Base-by-base conservation (phyloP, 1,139 yeast genomes). In the Pichia sp. region DNA sequence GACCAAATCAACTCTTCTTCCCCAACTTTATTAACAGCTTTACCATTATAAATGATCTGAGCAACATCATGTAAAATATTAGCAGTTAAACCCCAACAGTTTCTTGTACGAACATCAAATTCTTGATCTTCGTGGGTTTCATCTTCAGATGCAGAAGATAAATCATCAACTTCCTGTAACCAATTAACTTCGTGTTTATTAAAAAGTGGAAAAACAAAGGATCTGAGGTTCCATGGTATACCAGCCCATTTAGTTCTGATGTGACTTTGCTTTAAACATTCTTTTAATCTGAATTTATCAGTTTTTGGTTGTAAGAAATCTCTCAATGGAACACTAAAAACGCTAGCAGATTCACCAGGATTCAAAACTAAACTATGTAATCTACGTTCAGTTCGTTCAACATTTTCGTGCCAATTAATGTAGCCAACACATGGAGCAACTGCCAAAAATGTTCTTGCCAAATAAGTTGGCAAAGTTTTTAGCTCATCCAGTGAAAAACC, bases 61-160 rank as follows among this genome's bases (percentile, higher is more conserved):
- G 95, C 89, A 34, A 85, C 65, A 61, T 89, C 96, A 55, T 82
- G 85, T 15, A 89, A 65, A 9, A 89, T 86, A 58, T 86, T 85
- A 4, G 96, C 96, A 0, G 96, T 89, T 42, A 89, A 67, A 0
- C 97, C 96, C 97, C 96, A 89, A 4, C 89, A 86, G 58, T 85
- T 86, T 60, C 84, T 77, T 6, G 65, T 67, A 25, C 65, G 61
- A 23, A 64, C 64, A 39, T 66, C 68, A 39, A 63, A 55, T 53
- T 62, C 64, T 50, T 54, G 64, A 48, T 59, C 69, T 22, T 65
- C 65, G 26, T 61, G 63, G 39, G 68, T 70, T 37, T 66, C 72
- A 51, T 61, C 64, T 52, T 78, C 78, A 41, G 78, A 78, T 25
- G 76, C 80, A 0, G 81, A 69, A 20, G 82, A 80, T 27, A 81